Evolutionary conservation across 495 filamentous ascomycete species (phyloP).

Genomic region (Trichodelitschia bisporula): DNA sequence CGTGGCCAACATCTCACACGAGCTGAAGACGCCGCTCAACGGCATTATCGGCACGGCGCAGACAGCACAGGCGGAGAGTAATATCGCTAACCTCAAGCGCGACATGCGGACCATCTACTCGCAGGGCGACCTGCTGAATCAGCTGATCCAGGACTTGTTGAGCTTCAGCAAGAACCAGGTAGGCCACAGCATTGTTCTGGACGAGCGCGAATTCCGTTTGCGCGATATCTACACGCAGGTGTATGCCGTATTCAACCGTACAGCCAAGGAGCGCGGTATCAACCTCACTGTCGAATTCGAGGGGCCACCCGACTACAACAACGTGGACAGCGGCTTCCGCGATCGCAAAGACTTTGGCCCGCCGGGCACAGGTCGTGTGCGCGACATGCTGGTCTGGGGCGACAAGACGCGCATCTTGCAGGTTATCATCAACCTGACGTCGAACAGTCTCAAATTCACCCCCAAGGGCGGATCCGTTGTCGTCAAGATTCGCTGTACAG

Average conservation of each 20-base stretch:
- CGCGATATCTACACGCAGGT: slow-evolving; percentile 60
- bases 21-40: slow-evolving; percentile 79
- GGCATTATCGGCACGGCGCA: slow-evolving; percentile 86
- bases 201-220: slow-evolving; percentile 66
- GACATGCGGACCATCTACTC: slow-evolving; percentile 71
- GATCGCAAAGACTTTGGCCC: slow-evolving; percentile 24
- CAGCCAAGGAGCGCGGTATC: slow-evolving; percentile 55
- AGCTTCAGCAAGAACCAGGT: slow-evolving; percentile 91
- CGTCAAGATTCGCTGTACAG: slow-evolving; percentile 46
- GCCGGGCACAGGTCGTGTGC: slow-evolving; percentile 33
- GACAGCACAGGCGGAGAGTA: slow-evolving; percentile 74
- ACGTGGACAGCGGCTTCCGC: slow-evolving; percentile 8
- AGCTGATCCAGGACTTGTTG: slow-evolving; percentile 73
- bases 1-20: slow-evolving; percentile 89
- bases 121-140: slow-evolving; percentile 65
- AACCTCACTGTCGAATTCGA: slow-evolving; percentile 44
- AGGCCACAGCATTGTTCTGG: slow-evolving; percentile 49
- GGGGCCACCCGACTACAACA: slow-evolving; percentile 22
- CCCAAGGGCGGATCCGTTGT: slow-evolving; percentile 48
- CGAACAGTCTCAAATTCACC: slow-evolving; percentile 85
- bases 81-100: slow-evolving; percentile 47
- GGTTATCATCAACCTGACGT: slow-evolving; percentile 78
- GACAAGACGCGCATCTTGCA: slow-evolving; percentile 75
- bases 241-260: slow-evolving; percentile 66
- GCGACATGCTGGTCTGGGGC: slow-evolving; percentile 65